Conservation (phyloP, 2,329 filamentous ascomycete species). For the Phoma herbarum region DNA sequence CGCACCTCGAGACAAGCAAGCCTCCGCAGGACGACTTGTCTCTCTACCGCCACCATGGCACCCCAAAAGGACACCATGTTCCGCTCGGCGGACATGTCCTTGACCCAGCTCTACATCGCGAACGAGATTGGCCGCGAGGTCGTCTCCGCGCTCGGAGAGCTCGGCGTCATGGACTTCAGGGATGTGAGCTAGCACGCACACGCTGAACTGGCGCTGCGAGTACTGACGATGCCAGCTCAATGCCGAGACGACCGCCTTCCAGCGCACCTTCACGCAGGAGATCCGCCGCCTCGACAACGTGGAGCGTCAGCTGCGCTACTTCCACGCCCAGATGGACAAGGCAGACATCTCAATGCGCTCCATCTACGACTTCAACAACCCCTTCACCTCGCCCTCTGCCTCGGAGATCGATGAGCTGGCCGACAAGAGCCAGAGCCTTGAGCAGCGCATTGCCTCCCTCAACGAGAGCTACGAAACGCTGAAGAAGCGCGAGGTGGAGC, state of each 20-base stretch:
- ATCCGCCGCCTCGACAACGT: constrained; percentile 98
- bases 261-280: constrained; percentile 96
- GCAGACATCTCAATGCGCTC: constrained; percentile 84
- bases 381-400: constrained; percentile 85
- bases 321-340: constrained; percentile 96
- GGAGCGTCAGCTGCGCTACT: constrained; percentile 96
- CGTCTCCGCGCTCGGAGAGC: constrained; percentile 93
- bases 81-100: constrained; percentile 99
- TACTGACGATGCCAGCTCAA: constrained; percentile 74
- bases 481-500: constrained; percentile 95
- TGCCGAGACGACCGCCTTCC: constrained; percentile 90
- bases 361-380: constrained; percentile 88
- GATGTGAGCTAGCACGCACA: constrained; percentile 71
- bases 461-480: constrained; percentile 99
- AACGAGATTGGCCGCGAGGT: constrained; percentile 99
- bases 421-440: constrained; percentile 89
- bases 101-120: constrained; percentile 99
- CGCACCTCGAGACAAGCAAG: constrained; percentile 37
- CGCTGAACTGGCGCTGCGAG: not conserved
- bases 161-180: constrained; percentile 95
- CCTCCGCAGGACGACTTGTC: constrained; percentile 33
- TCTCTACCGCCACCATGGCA: constrained; percentile 62
- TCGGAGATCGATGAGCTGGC: constrained; percentile 96
- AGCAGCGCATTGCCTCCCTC: constrained; percentile 87
- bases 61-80: constrained; percentile 87